Evolutionary conservation across 129 eudicot genomes (phyloP).

Genomic region (Artemisia tridentata): DNA sequence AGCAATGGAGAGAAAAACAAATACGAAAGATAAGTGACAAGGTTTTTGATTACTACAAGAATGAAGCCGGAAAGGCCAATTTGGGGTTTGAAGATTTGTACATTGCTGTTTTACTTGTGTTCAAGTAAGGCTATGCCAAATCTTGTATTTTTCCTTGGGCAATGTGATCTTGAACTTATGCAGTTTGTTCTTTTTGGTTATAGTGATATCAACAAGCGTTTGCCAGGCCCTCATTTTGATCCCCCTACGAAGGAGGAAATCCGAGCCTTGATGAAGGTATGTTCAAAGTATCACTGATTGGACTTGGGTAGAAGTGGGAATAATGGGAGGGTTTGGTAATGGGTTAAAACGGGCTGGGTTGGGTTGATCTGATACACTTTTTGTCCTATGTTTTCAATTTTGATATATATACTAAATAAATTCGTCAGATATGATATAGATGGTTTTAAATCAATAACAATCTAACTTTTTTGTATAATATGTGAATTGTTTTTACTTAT

Average conservation of each 20-base stretch:
- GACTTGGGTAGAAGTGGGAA: not conserved
- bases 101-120: constrained; percentile 82
- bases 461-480: no score
- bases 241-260: constrained; percentile 86
- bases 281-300: constrained; percentile 17
- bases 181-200: constrained; percentile 9
- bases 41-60: constrained; percentile 69
- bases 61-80: constrained; percentile 48
- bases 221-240: constrained; percentile 98
- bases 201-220: constrained; percentile 85
- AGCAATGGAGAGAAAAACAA: constrained; percentile 83
- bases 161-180: constrained; percentile 16
- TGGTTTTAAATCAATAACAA: no score
- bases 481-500: no score
- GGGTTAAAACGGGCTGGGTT: no score
- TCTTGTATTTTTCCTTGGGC: not conserved
- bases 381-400: no score
- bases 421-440: no score
- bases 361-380: no score
- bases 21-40: constrained; percentile 69
- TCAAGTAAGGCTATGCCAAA: constrained; percentile 52
- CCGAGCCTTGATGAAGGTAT: constrained; percentile 69
- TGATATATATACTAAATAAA: no score
- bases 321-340: no score
- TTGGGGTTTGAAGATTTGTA: constrained; percentile 84